Base-by-base conservation (phyloP, 139 green algal genomes). In the Picochlorum sp. region DNA sequence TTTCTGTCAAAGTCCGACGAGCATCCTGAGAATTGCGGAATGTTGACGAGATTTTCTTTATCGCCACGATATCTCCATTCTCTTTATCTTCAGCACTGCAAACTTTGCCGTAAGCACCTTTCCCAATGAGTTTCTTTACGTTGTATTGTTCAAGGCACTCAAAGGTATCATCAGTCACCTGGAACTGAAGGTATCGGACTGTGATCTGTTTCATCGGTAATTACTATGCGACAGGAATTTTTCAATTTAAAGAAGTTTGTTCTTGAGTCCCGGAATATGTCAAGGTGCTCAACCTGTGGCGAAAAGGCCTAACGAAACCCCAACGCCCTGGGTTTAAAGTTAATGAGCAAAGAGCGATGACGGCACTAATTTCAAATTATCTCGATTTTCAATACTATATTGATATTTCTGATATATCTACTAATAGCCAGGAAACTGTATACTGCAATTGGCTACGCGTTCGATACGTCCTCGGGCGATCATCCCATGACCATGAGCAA, bases 101-200 rank as follows among this genome's bases (percentile, higher is more conserved):
- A 0, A 99, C 94, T 2, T 96, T 81, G 16, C 94, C 94, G 59
- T 99, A 99, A 5, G 94, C 94, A 16, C 94, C 93, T 71, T 96
- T 97, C 30, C 93, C 93, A 45, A 98, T 88, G 1, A 88, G 60
- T 60, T 67, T 65, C 2, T 73, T 57, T 6, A 68, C 23, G 24
- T 64, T 51, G 41, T 77, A 77, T 2, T 20, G 38, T 60, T 20
- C 49, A 5, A 57, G 54, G 28, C 38, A 60, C 28, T 77, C 70
- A 58, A 77, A 77, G 8, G 20, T n/a, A 24, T 65, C 47, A 37
- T 38, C n/a, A 44, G 21, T 45, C 21, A 60, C 62, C 62, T 57
- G 62, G 37, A 69, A 77, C 49, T 73, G 65, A n/a, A 65, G 58
- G 15, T 66, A 77, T 4, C 49, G 18, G 54, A 76, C 60, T 4